phyloP scores from a whole-genome alignment of 495 filamentous ascomycete species.

The Penicillium canariense region DNA sequence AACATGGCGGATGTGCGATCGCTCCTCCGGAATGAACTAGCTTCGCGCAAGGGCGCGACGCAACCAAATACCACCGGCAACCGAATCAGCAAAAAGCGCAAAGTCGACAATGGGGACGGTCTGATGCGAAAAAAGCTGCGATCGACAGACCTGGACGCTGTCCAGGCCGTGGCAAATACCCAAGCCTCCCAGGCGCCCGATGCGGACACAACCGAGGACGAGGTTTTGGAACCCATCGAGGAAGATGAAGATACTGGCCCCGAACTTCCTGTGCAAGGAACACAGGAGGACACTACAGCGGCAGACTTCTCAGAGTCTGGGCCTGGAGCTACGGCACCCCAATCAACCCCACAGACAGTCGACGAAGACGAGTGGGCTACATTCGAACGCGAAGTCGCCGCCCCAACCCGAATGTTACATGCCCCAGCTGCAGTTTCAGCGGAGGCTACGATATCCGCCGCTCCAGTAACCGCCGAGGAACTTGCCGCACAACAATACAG shows the following conservation, averaged over 20 bases:
- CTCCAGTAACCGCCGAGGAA: constrained; percentile 66
- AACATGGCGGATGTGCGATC: constrained; percentile 82
- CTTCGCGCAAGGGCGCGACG: constrained; percentile 63
- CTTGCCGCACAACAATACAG: constrained; percentile 63
- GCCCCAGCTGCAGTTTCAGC: constrained; percentile 33
- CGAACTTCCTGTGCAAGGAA: constrained; percentile 21
- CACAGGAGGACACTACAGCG: constrained; percentile 12
- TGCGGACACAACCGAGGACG: constrained; percentile 21
- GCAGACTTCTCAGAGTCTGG: constrained; percentile 16
- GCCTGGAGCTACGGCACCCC: constrained; percentile 13
- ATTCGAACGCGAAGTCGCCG: constrained; percentile 82
- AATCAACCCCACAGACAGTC: constrained; percentile 35
- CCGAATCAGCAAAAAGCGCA: constrained; percentile 56
- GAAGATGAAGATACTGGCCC: constrained; percentile 29
- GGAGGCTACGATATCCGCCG: constrained; percentile 63
- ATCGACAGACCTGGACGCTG: constrained; percentile 29
- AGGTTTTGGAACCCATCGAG: constrained; percentile 30
- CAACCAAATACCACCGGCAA: constrained; percentile 38
- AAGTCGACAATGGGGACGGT: constrained; percentile 49
- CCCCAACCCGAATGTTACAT: constrained; percentile 41
- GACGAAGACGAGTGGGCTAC: constrained; percentile 89
- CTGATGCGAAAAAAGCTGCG: constrained; percentile 49
- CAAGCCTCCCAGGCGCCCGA: constrained; percentile 23
- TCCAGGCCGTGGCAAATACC: constrained; percentile 24
- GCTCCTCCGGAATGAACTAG: constrained; percentile 77